phyloP scores from a whole-genome alignment of 176 grass and related monocot genomes.

The Aegilops longissima region DNA sequence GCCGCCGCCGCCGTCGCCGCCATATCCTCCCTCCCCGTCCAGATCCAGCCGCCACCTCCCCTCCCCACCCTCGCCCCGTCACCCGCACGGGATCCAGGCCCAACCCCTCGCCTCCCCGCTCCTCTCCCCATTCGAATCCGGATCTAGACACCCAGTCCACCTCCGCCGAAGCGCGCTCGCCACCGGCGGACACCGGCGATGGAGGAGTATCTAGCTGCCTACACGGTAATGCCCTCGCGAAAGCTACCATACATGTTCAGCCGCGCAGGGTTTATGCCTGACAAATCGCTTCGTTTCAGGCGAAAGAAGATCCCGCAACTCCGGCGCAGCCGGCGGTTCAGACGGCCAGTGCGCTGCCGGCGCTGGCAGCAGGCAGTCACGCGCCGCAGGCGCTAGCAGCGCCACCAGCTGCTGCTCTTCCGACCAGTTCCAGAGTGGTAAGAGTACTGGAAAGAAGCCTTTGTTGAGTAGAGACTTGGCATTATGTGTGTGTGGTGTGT shows the following conservation, averaged over 20 bases:
- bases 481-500: background rate
- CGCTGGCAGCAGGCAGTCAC: background rate
- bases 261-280: background rate
- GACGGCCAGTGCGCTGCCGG: background rate
- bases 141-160: background rate
- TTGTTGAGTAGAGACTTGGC: background rate
- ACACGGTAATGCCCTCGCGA: background rate
- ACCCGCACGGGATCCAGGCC: background rate
- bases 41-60: background rate
- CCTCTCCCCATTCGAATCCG: background rate
- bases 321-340: background rate
- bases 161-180: background rate
- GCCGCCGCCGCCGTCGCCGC: too few species aligned
- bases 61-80: background rate
- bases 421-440: background rate
- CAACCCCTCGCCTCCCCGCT: background rate
- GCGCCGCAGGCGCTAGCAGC: background rate
- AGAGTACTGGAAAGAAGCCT: background rate
- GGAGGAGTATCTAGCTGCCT: background rate
- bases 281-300: background rate
- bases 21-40: background rate
- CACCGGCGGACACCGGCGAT: background rate
- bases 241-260: background rate
- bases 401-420: background rate
- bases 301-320: background rate